Evolutionary conservation across 169 alveolate genomes (phyloP), one percentile per base, ranked within the genome.

Genomic region (Eimeria acervulina): DNA sequence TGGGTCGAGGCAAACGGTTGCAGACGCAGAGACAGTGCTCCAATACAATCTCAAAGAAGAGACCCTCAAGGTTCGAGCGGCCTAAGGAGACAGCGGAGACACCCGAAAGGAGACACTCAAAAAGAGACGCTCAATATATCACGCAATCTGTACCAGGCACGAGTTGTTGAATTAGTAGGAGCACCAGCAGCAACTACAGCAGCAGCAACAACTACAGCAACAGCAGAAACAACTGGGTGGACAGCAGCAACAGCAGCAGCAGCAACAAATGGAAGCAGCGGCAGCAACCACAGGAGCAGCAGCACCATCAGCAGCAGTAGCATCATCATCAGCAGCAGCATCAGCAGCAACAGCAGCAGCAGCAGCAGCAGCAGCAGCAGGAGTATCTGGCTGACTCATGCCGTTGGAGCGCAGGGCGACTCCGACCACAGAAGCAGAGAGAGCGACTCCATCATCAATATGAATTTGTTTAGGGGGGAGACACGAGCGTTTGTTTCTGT

Each of bases 11-110:
- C 70, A 88, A n/a, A 31, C 95, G 95, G 31, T 88, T 88, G 31
- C 84, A 66, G 19, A 88, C 74, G 70, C 72, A 47, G 28, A 88
- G 95, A 76, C 95, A 88, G 85, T 88, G 95, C 95, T 88, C 95
- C 28, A 88, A 31, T 36, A 88, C 95, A 1, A 88, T 36, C 44
- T 88, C 95, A 31, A 88, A 88, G 85, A 88, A 88, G 26, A 88
- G 85, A 13, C 95, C 95, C 26, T 72, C 84, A 47, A 88, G 21
- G 83, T 88, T 44, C 85, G 83, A n/a, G 6, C 84, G 70, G 42
- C 47, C 83, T 72, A 42, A 6, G 4, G 15, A 63, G 74, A 28
- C 80, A 26, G 10, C 10, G n/a, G 28, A 28, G 38, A 19, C 10
- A 15, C 42, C n/a, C n/a, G n/a, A 47, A 47, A 47, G 55, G 55